These are phyloP conservation scores for Pythium graminicola DNA, from an alignment of 352 stramenopile genomes.

Conservation along the genomic window DNA sequence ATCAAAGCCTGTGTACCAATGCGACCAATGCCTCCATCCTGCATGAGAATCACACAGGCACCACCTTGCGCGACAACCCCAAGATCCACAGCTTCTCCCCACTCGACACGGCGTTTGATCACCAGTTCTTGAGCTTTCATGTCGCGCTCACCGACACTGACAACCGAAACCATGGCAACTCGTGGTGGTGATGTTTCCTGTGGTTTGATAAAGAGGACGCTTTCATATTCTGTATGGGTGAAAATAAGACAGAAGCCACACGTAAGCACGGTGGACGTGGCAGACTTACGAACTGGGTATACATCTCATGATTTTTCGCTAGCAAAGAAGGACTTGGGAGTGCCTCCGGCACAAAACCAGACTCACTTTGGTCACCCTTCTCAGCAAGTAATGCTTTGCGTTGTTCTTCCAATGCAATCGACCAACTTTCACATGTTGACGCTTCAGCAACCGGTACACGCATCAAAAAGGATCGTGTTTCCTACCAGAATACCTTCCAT, in stretches of 20 bases:
- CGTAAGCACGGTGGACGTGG: constrained; percentile 12
- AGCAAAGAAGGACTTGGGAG: constrained; percentile 65
- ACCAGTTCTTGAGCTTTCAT: constrained; percentile 57
- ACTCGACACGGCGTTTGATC: constrained; percentile 62
- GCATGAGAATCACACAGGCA: constrained; percentile 73
- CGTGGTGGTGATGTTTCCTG: constrained; percentile 65
- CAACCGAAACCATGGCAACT: constrained; percentile 71
- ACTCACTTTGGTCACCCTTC: constrained; percentile 51
- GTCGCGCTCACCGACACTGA: constrained; percentile 53
- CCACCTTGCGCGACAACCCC: constrained; percentile 72
- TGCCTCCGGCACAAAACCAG: constrained; percentile 28
- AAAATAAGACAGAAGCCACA: constrained; percentile 19
- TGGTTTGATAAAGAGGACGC: constrained; percentile 56
- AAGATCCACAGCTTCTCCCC: constrained; percentile 58
- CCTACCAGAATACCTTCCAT: constrained; percentile 21
- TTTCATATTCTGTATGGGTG: constrained; percentile 58
- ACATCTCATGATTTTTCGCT: constrained; percentile 70
- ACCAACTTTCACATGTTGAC: constrained; percentile 82
- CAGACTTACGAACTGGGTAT: constrained; percentile 72
- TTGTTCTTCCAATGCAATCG: constrained; percentile 77
- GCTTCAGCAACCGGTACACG: constrained; percentile 51
- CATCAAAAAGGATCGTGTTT: constrained; percentile 75
- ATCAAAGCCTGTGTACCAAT: constrained; percentile 80
- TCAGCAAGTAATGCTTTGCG: constrained; percentile 58
- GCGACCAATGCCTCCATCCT: constrained; percentile 58